Conservation (phyloP, 2,329 filamentous ascomycete species). For the Hypoxylon sp. region DNA sequence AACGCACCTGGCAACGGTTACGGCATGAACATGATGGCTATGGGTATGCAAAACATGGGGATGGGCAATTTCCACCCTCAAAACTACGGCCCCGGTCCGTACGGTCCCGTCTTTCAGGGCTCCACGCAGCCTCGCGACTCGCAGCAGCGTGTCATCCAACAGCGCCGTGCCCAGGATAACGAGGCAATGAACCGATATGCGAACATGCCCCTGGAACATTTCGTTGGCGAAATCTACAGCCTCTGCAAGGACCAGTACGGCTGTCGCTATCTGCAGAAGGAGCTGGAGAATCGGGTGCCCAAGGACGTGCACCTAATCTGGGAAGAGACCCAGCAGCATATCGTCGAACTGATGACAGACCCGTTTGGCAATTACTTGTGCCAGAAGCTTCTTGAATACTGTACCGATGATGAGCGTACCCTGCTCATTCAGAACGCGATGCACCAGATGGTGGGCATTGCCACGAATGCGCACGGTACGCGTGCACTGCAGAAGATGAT, state of each 20-base stretch:
- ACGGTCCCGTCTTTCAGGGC: slow-evolving; percentile 59
- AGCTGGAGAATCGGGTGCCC: slow-evolving; percentile 87
- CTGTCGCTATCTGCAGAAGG: slow-evolving; percentile 95
- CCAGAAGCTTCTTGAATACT: slow-evolving; percentile 96
- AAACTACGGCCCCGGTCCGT: slow-evolving; percentile 65
- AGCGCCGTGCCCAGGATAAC: slow-evolving; percentile 76
- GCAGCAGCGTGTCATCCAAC: slow-evolving; percentile 77
- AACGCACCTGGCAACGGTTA: slow-evolving; percentile 46
- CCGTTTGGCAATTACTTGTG: slow-evolving; percentile 99
- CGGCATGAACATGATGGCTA: slow-evolving; percentile 68
- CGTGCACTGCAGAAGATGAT: slow-evolving; percentile 99
- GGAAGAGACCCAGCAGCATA: slow-evolving; percentile 89
- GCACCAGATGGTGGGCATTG: slow-evolving; percentile 87
- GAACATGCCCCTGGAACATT: slow-evolving; percentile 81
- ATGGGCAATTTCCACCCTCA: slow-evolving; percentile 64
- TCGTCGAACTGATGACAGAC: slow-evolving; percentile 98
- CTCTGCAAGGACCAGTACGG: slow-evolving; percentile 98
- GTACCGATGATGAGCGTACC: slow-evolving; percentile 94
- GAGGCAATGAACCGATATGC: slow-evolving; percentile 83
- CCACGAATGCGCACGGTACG: slow-evolving; percentile 96
- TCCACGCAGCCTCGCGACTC: slow-evolving; percentile 71
- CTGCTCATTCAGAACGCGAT: slow-evolving; percentile 90
- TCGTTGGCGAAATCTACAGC: slow-evolving; percentile 83
- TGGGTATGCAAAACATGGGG: slow-evolving; percentile 73
- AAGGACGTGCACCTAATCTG: slow-evolving; percentile 93